Evolutionary conservation across 2,329 filamentous ascomycete species (phyloP).

Genomic region (Diplodia mutila): DNA sequence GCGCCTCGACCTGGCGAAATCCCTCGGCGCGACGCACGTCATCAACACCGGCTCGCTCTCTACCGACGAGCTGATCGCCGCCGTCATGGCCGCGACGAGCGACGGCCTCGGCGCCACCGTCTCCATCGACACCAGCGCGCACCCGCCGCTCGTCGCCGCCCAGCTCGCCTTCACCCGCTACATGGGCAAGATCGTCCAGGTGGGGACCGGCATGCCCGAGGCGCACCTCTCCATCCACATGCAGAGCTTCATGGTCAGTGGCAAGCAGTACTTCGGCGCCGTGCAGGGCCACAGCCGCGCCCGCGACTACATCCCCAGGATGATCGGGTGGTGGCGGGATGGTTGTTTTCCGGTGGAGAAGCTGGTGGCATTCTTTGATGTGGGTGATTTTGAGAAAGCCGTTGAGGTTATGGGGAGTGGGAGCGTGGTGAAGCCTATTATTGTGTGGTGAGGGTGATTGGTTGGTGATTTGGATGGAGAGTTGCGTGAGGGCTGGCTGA

Average conservation of each 20-base stretch:
- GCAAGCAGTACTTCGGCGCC: conserved; percentile 54
- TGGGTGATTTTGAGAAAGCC: conserved; percentile 11
- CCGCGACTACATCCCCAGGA: conserved; percentile 22
- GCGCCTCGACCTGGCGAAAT: conserved; percentile 43
- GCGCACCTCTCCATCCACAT: conserved; percentile 47
- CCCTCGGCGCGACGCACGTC: conserved; percentile 45
- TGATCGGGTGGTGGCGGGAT: conserved; percentile 19
- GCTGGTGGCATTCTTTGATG: conserved; percentile 20
- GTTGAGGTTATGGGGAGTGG: conserved; percentile 18
- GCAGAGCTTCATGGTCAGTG: conserved; percentile 53
- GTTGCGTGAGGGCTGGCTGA: background rate
- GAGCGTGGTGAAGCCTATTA: conserved; percentile 20
- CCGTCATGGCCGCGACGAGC: conserved; percentile 37
- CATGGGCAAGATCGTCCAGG: conserved; percentile 54
- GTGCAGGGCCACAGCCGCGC: conserved; percentile 50
- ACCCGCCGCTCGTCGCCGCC: conserved; percentile 46
- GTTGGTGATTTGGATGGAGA: background rate
- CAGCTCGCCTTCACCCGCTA: conserved; percentile 49
- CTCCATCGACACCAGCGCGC: conserved; percentile 55
- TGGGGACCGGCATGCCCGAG: conserved; percentile 50
- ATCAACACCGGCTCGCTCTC: conserved; percentile 37
- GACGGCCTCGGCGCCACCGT: conserved; percentile 45
- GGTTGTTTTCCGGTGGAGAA: conserved; percentile 22
- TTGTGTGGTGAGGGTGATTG: conserved; percentile 14
- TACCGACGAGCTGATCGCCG: conserved; percentile 30